Evolutionary conservation across 2,329 filamentous ascomycete species (phyloP).

Genomic region (Cercospora sp.): DNA sequence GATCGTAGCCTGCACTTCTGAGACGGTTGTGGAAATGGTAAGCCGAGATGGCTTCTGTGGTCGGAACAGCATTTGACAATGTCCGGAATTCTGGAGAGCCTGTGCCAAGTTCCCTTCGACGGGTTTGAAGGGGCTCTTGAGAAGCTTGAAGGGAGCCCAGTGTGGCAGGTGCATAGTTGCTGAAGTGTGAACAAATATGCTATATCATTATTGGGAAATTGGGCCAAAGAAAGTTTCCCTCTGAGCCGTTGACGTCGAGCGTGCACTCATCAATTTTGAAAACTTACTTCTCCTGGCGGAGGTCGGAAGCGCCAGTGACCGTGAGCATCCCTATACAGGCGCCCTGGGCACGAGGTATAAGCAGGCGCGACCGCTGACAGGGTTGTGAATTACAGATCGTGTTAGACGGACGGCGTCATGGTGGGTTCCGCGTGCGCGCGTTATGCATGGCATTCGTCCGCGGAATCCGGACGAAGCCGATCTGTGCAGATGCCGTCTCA

Average conservation of each 20-base stretch:
- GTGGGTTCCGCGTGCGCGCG: background rate
- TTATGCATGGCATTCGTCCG: background rate
- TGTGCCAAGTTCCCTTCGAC: background rate
- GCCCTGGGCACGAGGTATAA: background rate
- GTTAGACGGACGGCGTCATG: background rate
- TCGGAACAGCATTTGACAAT: background rate
- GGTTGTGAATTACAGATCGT: background rate
- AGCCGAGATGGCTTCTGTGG: background rate
- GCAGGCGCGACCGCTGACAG: slow-evolving; percentile 1
- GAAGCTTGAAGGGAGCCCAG: background rate
- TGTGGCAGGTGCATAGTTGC: background rate
- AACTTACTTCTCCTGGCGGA: slow-evolving; percentile 4
- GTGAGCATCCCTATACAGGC: background rate
- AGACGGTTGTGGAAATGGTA: background rate
- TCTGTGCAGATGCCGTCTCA: background rate
- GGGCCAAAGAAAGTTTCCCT: background rate
- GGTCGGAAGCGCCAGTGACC: slow-evolving; percentile 3
- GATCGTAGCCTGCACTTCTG: background rate
- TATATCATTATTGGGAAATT: slow-evolving; percentile 1
- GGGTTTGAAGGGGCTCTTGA: background rate
- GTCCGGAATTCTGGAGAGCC: background rate
- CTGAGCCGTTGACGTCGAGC: background rate
- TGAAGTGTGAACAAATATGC: background rate
- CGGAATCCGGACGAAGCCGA: background rate
- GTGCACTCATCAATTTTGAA: slow-evolving; percentile 2